Base-by-base conservation (phyloP, 306 rosid species). In the Datisca glomerata region DNA sequence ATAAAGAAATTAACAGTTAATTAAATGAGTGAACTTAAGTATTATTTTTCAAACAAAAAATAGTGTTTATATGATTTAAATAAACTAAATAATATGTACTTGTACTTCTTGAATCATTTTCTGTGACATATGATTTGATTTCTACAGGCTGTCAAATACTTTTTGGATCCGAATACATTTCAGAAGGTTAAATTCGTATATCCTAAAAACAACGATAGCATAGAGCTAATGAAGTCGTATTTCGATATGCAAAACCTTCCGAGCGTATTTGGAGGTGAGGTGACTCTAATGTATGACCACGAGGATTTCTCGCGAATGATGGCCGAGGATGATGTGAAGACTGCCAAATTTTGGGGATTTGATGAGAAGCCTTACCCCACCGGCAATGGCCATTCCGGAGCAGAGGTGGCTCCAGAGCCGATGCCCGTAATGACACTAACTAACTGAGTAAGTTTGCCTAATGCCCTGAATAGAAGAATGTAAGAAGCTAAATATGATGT, bases 231-330 rank as follows among this genome's bases (percentile, higher is more conserved):
- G 93, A 84, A 74, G 67, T 66, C 93, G 15, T 63, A 72, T 45
- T 89, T 89, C 21, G 93, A 83, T 50, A 18, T 65, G 12, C 91
- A 77, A 17, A 89, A 89, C 33, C 93, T 89, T 53, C 97, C 97
- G 0, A 64, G 61, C 28, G 95, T 80, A 24, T 70, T 83, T 48
- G 97, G 97, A 7, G 97, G 95, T 3, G 56, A 83, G 43, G 81
- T 95, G 47, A 74, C 79, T 58, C 42, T 89, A 3, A 50, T 70
- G 19, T 89, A 83, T 35, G 84, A 83, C 37, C 97, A 89, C 12
- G 79, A 67, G 57, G 97, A 89, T 61, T 89, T 72, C 66, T 83
- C 97, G 1, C 23, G 57, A 23, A 43, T 74, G 75, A 89, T 89
- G 97, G 55, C 64, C 1, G 67, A 52, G 51, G 97, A 83, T 37